Evolutionary conservation across 257 asterid genomes (phyloP).

Genomic region (Forsythia suspensa): DNA sequence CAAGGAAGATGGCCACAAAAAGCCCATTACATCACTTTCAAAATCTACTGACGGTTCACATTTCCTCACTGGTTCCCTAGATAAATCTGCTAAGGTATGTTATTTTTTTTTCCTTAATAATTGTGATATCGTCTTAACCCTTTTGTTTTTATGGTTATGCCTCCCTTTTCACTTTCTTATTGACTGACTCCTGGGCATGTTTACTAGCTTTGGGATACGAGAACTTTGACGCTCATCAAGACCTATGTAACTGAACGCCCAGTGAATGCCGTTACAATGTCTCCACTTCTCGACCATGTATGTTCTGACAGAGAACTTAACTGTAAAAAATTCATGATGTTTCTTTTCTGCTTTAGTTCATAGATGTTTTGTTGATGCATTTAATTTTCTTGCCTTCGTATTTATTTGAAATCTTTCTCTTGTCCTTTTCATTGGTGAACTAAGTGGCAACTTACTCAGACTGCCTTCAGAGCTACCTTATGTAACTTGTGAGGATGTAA

Average conservation of each 20-base stretch:
- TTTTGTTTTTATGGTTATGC: background rate
- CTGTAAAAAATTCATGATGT: background rate
- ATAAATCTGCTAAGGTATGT: slow-evolving; percentile 87
- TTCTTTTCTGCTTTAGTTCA: background rate
- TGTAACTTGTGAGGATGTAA: background rate
- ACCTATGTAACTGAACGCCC: slow-evolving; percentile 76
- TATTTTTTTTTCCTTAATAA: background rate
- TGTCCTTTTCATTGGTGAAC: background rate
- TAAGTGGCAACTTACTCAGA: background rate
- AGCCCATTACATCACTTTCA: slow-evolving; percentile 74
- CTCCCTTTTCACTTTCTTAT: slow-evolving; percentile 3
- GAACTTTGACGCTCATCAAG: slow-evolving; percentile 74
- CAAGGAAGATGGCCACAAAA: slow-evolving; percentile 76
- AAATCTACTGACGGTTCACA: slow-evolving; percentile 78
- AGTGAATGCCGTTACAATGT: slow-evolving; percentile 92
- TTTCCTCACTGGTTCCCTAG: slow-evolving; percentile 84
- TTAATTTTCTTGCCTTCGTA: background rate
- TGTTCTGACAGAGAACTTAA: slow-evolving; percentile 19
- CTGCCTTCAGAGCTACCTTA: background rate
- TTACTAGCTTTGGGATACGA: slow-evolving; percentile 87
- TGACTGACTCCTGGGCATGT: slow-evolving; percentile 16
- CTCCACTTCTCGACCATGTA: slow-evolving; percentile 92
- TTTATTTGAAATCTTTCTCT: background rate
- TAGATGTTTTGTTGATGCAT: background rate
- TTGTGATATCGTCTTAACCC: background rate